Percentiles rank a stretch among this genome's conserved stretches.
phyloP scores from a whole-genome alignment of 768 basidiomycete genomes.

The Mycena latifolia region DNA sequence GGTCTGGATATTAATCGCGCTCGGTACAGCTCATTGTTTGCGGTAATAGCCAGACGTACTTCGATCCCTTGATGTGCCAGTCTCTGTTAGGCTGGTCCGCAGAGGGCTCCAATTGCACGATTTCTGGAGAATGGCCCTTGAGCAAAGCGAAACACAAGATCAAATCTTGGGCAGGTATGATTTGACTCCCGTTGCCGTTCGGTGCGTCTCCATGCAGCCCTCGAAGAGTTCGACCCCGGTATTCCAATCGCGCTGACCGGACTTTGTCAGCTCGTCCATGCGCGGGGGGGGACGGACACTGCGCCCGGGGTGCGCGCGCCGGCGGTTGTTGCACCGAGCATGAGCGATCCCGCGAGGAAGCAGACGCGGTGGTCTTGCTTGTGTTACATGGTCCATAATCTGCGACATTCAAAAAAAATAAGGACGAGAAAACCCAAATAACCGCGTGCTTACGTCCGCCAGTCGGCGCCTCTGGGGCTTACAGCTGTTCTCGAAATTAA shows the following conservation, averaged over 20 bases:
- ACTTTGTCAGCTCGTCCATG: slow-evolving; percentile 56
- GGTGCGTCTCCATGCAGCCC: slow-evolving; percentile 78
- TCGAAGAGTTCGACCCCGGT: slow-evolving; percentile 74
- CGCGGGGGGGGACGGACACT: slow-evolving; percentile 68
- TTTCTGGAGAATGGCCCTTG: slow-evolving; percentile 78
- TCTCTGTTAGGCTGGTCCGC: slow-evolving; percentile 54
- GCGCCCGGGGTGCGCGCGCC: slow-evolving; percentile 49
- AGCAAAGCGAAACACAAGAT: not conserved
- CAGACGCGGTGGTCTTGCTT: slow-evolving; percentile 90
- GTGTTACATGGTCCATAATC: slow-evolving; percentile 66
- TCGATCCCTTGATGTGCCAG: slow-evolving; percentile 79
- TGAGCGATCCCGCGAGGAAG: slow-evolving; percentile 82
- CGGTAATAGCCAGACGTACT: slow-evolving; percentile 44
- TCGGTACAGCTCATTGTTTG: too few species aligned
- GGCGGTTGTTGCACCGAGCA: slow-evolving; percentile 75
- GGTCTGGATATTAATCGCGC: slow-evolving; percentile 21
- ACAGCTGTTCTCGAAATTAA: too few species aligned
- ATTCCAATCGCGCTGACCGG: slow-evolving; percentile 72
- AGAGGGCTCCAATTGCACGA: slow-evolving; percentile 71
- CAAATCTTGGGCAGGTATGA: not conserved
- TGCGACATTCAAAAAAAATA: slow-evolving; percentile 45
- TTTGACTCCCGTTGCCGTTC: slow-evolving; percentile 68
- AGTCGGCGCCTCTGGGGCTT: slow-evolving; percentile 52
- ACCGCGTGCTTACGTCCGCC: slow-evolving; percentile 40
- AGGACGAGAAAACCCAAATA: not conserved